Evolutionary conservation across 148 eudicot genomes (phyloP).

Genomic region (Cornus controversa): DNA sequence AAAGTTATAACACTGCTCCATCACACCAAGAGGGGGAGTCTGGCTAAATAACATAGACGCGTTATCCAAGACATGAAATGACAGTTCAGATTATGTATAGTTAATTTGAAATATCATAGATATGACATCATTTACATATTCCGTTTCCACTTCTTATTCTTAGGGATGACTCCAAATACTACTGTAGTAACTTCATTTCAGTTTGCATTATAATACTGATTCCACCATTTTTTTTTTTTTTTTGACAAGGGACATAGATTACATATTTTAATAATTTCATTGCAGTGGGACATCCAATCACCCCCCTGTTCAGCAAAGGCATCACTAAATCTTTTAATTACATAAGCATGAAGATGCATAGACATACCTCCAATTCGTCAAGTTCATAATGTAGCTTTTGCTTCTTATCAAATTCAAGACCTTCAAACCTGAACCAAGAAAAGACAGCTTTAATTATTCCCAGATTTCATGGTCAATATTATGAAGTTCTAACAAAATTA

Average conservation of each 20-base stretch:
- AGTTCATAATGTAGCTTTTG: slow-evolving; percentile 45
- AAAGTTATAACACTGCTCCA: no score
- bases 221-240: no score
- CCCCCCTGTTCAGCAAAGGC: neutral
- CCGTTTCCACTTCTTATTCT: neutral
- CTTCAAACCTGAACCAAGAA: slow-evolving; percentile 54
- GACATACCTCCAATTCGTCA: slow-evolving; percentile 57
- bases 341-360: neutral
- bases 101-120: neutral
- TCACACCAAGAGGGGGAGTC: no score
- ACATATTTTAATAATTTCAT: neutral
- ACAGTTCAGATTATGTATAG: neutral
- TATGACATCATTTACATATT: neutral
- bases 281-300: no score
- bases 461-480: neutral
- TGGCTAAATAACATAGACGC: no score
- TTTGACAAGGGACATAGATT: neutral
- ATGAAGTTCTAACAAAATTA: neutral
- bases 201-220: neutral
- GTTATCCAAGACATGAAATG: neutral
- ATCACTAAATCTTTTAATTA: neutral
- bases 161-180: neutral
- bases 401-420: slow-evolving; percentile 36
- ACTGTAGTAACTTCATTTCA: neutral
- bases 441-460: neutral